A percentile compares a stretch with the other conserved stretches of the same genome.
phyloP scores from a whole-genome alignment of 495 filamentous ascomycete species.

The Xanthoparmelia taractica region DNA sequence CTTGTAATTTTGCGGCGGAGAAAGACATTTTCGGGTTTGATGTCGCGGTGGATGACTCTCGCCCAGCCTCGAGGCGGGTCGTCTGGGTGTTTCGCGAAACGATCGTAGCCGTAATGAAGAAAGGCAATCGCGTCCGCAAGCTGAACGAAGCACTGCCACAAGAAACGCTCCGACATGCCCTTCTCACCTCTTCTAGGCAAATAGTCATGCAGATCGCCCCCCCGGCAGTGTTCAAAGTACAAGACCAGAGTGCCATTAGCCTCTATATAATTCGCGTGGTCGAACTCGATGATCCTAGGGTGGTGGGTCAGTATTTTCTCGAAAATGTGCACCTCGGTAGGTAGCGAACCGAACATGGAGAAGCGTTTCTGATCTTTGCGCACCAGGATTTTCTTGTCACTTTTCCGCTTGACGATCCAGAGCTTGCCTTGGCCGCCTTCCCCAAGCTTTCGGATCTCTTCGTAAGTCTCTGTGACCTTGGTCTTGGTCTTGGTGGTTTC shows the following conservation, averaged over 20 bases:
- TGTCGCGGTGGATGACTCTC: conserved; percentile 38
- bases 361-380: conserved; percentile 6
- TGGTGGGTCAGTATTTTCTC: not conserved
- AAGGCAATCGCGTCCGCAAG: conserved; percentile 29
- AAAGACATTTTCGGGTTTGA: conserved; percentile 44
- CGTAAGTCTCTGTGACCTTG: not conserved
- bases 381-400: not conserved
- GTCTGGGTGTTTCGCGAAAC: not conserved
- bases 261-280: not conserved
- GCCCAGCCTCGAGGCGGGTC: conserved; percentile 16
- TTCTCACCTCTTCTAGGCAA: not conserved
- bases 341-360: not conserved
- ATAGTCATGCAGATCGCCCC: conserved; percentile 5
- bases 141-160: conserved; percentile 30
- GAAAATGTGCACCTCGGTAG: not conserved
- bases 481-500: not conserved
- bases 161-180: conserved; percentile 25
- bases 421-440: conserved; percentile 10
- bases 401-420: conserved; percentile 7
- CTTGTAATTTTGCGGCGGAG: conserved; percentile 21
- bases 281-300: conserved; percentile 1
- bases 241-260: not conserved
- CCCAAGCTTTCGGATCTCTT: conserved; percentile 2
- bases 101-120: conserved; percentile 22
- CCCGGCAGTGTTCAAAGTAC: conserved; percentile 10